Base-by-base conservation (phyloP, 108 stramenopile species). In the Pseudonitzschia pungens region DNA sequence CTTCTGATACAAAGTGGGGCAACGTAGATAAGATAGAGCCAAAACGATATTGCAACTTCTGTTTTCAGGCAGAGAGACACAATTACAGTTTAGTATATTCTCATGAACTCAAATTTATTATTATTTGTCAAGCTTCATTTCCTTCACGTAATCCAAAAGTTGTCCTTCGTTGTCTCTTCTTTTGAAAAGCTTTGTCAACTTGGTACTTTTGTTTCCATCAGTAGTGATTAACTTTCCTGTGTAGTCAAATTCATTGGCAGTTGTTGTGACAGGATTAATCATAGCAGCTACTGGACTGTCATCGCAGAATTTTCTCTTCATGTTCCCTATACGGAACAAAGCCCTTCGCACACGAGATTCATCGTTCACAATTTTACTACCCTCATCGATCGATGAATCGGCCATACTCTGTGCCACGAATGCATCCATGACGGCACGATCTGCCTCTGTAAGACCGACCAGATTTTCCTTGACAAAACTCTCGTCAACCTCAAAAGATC, bases 181-280 rank as follows among this genome's bases (percentile, higher is more conserved):
- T 76, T 90, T 90, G 82, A 91, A 92, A n/a, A 92, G 74, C 48
- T 91, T 90, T 15, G 83, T 92, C 65, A 92, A 65, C 73, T 92
- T 91, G 20, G 89, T 92, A 50, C 76, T 72, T 43, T 73, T 79
- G 74, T 80, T 80, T 64, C 90, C 83, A 79, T 90, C 88, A 22
- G 87, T 89, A 2, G 79, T 75, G 57, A 87, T 77, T 69, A 87
- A 74, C 48, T 83, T 82, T 68, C 91, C 91, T 16, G 76, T 80
- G 64, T 87, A 90, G 67, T 83, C 78, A 72, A 91, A 89, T n/a
- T 83, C 88, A 41, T 82, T 83, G 4, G 81, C 64, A 65, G 60
- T 79, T 53, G 77, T 69, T 27, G 65, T 63, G 16, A 69, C 68
- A 22, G 70, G 72, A 52, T 70, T 55, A 59, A 85, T 81, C 73